These are phyloP conservation scores for Diophrys sp. DNA, from an alignment of 73 alveolate species.

Conservation along the genomic window DNA sequence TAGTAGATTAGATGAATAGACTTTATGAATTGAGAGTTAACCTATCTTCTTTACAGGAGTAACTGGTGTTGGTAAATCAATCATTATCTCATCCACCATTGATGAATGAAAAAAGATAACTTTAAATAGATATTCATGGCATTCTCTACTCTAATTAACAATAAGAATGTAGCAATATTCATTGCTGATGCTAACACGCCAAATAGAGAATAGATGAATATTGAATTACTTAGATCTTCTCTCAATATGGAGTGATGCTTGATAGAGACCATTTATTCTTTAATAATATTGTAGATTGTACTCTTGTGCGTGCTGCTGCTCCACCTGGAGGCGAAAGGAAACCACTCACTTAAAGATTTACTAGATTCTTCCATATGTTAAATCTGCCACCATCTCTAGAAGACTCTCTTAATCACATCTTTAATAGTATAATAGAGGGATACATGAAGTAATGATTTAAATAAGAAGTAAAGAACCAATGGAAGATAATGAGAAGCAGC, in stretches of 20 bases:
- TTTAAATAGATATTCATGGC: slow-evolving; percentile 79
- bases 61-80: slow-evolving; percentile 98
- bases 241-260: slow-evolving; percentile 76
- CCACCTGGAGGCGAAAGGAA: slow-evolving; percentile 95
- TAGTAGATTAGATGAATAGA: not conserved
- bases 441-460: slow-evolving; percentile 64
- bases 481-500: too few relatives aligned
- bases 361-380: slow-evolving; percentile 82
- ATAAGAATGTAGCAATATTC: slow-evolving; percentile 86
- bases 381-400: slow-evolving; percentile 85
- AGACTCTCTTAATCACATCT: slow-evolving; percentile 75
- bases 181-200: slow-evolving; percentile 98
- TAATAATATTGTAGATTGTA: slow-evolving; percentile 89
- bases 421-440: slow-evolving; percentile 73
- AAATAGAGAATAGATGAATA: slow-evolving; percentile 90
- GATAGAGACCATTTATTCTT: slow-evolving; percentile 82
- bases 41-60: slow-evolving; percentile 96
- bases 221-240: slow-evolving; percentile 89
- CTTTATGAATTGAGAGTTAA: slow-evolving; percentile 23
- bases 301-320: slow-evolving; percentile 89
- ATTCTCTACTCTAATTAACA: slow-evolving; percentile 88
- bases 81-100: slow-evolving; percentile 71
- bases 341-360: slow-evolving; percentile 76
- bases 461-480: slow-evolving; percentile 77
- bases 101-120: slow-evolving; percentile 59